These are phyloP conservation scores for Murraya paniculata DNA, from an alignment of 345 rosid genomes.

Conservation along the genomic window DNA sequence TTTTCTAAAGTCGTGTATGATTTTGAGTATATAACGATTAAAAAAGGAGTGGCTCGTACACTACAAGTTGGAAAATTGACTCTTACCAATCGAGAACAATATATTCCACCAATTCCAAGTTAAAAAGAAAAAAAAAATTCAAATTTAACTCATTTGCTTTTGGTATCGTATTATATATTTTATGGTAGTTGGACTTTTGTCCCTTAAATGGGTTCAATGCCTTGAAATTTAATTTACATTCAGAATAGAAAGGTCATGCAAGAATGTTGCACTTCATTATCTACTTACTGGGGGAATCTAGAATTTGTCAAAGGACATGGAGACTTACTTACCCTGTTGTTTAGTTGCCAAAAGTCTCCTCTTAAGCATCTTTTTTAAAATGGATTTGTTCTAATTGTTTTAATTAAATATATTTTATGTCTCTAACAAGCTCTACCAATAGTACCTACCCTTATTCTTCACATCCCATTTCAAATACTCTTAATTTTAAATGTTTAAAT, in stretches of 20 bases:
- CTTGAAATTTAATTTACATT: background rate
- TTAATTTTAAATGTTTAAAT: background rate
- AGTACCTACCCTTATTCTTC: background rate
- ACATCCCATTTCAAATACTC: background rate
- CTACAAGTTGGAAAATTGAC: conserved; percentile 9
- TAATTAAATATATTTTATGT: conserved; percentile 6
- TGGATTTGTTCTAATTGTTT: background rate
- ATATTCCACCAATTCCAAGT: background rate
- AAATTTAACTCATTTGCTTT: background rate
- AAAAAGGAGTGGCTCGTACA: background rate
- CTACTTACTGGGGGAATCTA: background rate
- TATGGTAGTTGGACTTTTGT: background rate
- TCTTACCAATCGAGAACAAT: background rate
- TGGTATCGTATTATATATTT: background rate
- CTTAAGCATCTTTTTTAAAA: background rate
- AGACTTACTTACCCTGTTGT: background rate
- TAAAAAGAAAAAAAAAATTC: background rate
- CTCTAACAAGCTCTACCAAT: conserved; percentile 9
- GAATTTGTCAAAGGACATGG: background rate
- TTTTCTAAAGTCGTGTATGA: background rate
- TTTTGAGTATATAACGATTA: background rate
- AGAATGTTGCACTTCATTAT: background rate
- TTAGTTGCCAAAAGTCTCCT: conserved; percentile 18
- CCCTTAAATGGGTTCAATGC: background rate
- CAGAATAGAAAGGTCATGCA: background rate